These are phyloP conservation scores for Fusarium globosum DNA, from an alignment of 2,329 filamentous ascomycete species.

Conservation along the genomic window DNA sequence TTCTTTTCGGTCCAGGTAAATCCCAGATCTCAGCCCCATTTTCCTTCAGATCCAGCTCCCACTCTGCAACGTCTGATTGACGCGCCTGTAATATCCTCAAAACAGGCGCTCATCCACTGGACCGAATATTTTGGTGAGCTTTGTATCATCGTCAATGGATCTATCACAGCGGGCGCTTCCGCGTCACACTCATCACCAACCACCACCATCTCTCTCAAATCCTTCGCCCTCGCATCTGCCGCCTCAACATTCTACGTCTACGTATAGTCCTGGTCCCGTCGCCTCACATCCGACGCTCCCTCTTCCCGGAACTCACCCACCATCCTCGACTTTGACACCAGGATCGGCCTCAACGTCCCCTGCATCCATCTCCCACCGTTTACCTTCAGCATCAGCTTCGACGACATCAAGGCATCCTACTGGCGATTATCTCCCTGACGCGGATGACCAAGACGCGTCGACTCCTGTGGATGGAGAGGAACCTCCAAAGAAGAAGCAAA, in stretches of 20 bases:
- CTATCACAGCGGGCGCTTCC: constrained; percentile 44
- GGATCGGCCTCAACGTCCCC: constrained; percentile 46
- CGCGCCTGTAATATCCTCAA: constrained; percentile 19
- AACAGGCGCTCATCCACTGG: constrained; percentile 18
- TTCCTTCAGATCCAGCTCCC: constrained; percentile 23
- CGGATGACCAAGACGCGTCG: constrained; percentile 38
- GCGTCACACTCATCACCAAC: constrained; percentile 39
- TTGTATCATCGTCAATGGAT: constrained; percentile 39
- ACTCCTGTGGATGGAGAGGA: constrained; percentile 46
- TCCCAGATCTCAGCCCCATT: constrained; percentile 31
- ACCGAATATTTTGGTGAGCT: constrained; percentile 13
- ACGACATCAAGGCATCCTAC: constrained; percentile 30
- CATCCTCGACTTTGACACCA: constrained; percentile 42
- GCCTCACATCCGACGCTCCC: constrained; percentile 28
- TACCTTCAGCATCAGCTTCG: constrained; percentile 39
- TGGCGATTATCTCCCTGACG: constrained; percentile 34
- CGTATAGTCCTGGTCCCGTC: constrained; percentile 33
- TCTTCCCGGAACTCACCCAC: constrained; percentile 30
- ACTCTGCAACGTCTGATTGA: constrained; percentile 16
- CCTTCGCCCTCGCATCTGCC: constrained; percentile 35
- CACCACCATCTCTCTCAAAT: constrained; percentile 29
- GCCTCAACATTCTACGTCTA: constrained; percentile 35
- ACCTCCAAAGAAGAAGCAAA: constrained; percentile 77
- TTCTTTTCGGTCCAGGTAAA: constrained; percentile 20
- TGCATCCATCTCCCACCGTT: constrained; percentile 40